Percentiles rank a stretch among this genome's conserved stretches.
Evolutionary conservation across 352 stramenopile species (phyloP).

Genomic region (Phytopythium sindhum): DNA sequence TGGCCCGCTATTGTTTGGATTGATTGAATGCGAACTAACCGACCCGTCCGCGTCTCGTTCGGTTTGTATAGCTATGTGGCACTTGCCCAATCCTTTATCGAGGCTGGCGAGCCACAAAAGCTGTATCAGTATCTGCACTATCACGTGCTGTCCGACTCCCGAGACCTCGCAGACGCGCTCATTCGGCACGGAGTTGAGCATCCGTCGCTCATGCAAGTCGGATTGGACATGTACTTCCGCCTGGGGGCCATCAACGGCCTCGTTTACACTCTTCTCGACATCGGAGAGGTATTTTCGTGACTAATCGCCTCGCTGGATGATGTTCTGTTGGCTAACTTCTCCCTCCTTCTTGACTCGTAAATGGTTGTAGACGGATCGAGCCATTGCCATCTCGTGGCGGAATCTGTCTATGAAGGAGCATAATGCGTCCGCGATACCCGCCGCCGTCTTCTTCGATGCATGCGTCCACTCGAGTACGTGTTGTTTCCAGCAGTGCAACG

Average conservation of each 20-base stretch:
- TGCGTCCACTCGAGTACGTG: constrained; percentile 26
- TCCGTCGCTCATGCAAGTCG: constrained; percentile 44
- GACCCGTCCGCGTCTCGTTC: neutral
- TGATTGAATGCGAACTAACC: neutral
- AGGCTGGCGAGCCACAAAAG: constrained; percentile 33
- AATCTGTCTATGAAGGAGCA: constrained; percentile 36
- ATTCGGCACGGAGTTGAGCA: constrained; percentile 22
- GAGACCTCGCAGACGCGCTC: constrained; percentile 53
- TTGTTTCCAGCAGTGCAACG: neutral
- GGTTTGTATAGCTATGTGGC: constrained; percentile 40
- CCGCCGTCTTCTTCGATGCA: constrained; percentile 44
- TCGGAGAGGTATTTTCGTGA: constrained; percentile 33
- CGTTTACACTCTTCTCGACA: constrained; percentile 43
- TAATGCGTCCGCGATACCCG: constrained; percentile 36
- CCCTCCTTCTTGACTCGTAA: neutral
- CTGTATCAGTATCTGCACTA: constrained; percentile 71
- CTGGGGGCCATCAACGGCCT: constrained; percentile 41
- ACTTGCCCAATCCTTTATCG: constrained; percentile 51
- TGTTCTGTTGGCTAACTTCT: neutral
- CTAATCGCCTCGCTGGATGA: neutral
- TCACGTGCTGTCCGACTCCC: constrained; percentile 51
- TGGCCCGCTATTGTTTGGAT: neutral
- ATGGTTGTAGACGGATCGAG: constrained; percentile 28
- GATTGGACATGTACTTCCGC: constrained; percentile 66
- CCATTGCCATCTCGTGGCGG: constrained; percentile 44